Evolutionary conservation across 768 basidiomycete species (phyloP).

Genomic region (Tylopilus rubrobrunneus): DNA sequence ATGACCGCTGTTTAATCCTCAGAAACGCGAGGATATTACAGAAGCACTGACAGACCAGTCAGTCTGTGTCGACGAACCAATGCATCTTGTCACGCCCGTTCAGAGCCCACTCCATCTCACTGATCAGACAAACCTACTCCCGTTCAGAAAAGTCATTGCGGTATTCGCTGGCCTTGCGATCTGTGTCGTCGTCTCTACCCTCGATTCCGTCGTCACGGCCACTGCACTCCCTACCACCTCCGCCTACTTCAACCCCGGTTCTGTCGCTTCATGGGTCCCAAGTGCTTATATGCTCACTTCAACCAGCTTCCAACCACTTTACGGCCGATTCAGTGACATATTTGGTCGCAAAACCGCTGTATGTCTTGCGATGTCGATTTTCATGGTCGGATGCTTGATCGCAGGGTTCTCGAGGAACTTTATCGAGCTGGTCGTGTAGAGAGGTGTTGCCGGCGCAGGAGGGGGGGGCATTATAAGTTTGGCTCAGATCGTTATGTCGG

Average conservation of each 20-base stretch:
- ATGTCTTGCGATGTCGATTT: conserved; percentile 54
- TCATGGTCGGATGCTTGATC: conserved; percentile 61
- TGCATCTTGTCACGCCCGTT: too few relatives aligned
- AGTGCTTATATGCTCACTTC: conserved; percentile 68
- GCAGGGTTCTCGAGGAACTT: conserved; percentile 64
- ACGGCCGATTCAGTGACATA: conserved; percentile 63
- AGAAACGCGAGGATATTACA: too few relatives aligned
- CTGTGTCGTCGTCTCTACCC: conserved; percentile 57
- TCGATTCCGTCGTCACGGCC: conserved; percentile 72
- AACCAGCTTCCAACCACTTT: conserved; percentile 36
- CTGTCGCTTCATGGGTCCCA: conserved; percentile 59
- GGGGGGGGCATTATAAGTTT: conserved; percentile 70
- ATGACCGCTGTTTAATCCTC: too few relatives aligned
- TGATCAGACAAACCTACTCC: conserved; percentile 76
- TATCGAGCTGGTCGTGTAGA: conserved; percentile 62
- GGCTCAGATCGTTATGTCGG: conserved; percentile 67
- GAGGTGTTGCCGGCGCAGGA: conserved; percentile 65
- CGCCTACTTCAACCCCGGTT: conserved; percentile 51
- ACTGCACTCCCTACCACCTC: conserved; percentile 72
- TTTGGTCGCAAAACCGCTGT: conserved; percentile 63
- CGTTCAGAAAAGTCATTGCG: conserved; percentile 56
- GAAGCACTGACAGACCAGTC: too few relatives aligned
- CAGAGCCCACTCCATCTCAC: conserved; percentile 35
- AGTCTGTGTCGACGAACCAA: too few relatives aligned
- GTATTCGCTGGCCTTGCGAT: conserved; percentile 56